These are phyloP conservation scores for Cyclocybe cylindracea DNA, from an alignment of 768 basidiomycete genomes.

Conservation along the genomic window DNA sequence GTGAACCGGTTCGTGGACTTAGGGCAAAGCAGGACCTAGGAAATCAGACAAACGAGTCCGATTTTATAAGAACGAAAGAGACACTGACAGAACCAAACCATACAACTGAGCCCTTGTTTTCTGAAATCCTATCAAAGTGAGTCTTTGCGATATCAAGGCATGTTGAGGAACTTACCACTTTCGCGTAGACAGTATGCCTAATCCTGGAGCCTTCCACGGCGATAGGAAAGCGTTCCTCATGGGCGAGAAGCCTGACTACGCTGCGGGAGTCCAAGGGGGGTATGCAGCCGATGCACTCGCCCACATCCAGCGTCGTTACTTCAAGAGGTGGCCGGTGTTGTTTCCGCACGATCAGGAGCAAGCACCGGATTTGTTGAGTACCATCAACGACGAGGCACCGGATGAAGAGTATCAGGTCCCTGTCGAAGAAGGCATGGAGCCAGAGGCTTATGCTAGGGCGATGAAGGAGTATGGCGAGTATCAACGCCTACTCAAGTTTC, in stretches of 20 bases:
- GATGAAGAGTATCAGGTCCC: neutral
- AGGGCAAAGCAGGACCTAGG: too few relatives aligned
- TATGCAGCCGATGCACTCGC: slow-evolving; percentile 8
- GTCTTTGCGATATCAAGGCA: too few relatives aligned
- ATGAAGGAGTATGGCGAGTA: neutral
- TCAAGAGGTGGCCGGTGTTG: slow-evolving; percentile 12
- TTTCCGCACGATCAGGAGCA: slow-evolving; percentile 10
- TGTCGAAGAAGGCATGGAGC: neutral
- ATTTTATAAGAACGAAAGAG: too few relatives aligned
- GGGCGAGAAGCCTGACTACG: slow-evolving; percentile 2
- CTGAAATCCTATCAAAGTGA: too few relatives aligned
- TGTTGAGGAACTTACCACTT: too few relatives aligned
- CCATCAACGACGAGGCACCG: slow-evolving; percentile 7
- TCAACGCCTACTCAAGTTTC: neutral
- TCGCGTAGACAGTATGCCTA: too few relatives aligned
- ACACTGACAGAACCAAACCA: too few relatives aligned
- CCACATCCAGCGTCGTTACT: slow-evolving; percentile 8
- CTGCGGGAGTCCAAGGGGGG: neutral
- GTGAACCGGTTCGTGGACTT: too few relatives aligned
- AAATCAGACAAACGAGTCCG: too few relatives aligned
- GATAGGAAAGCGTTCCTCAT: slow-evolving; percentile 7
- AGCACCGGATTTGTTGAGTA: neutral
- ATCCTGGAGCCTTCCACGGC: slow-evolving; percentile 13
- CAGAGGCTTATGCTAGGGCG: neutral
- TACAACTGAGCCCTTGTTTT: too few relatives aligned